These are phyloP conservation scores for Apiospora saccharicola DNA, from an alignment of 2,329 filamentous ascomycete genomes.

Conservation along the genomic window DNA sequence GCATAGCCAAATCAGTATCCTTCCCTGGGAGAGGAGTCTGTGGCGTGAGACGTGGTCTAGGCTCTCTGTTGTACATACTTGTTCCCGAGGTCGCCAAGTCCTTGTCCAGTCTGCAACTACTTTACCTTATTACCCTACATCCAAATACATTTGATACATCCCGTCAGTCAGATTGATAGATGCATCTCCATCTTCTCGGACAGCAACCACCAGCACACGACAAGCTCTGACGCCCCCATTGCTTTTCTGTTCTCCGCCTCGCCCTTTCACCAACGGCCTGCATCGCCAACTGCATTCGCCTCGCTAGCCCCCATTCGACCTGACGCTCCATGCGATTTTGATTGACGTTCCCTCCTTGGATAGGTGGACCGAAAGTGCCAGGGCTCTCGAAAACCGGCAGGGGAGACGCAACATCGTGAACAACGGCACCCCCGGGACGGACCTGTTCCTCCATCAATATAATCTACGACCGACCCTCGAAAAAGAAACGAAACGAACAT, in stretches of 20 bases:
- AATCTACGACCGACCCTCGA: background rate
- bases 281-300: conserved; percentile 14
- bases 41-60: conserved; percentile 24
- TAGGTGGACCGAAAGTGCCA: conserved; percentile 23
- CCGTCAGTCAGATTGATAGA: conserved; percentile 10
- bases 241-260: background rate
- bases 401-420: conserved; percentile 23
- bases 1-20: background rate
- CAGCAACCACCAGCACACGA: conserved; percentile 1
- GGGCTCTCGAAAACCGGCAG: conserved; percentile 10
- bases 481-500: conserved; percentile 14
- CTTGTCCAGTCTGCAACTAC: conserved; percentile 19
- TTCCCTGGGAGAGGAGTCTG: background rate
- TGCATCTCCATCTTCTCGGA: conserved; percentile 16
- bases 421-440: conserved; percentile 17
- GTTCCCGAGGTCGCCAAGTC: conserved; percentile 25
- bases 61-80: conserved; percentile 20
- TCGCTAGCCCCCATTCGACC: conserved; percentile 17
- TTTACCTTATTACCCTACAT: conserved; percentile 10
- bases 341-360: conserved; percentile 19
- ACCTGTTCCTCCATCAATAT: background rate
- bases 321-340: conserved; percentile 14
- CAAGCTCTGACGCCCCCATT: conserved; percentile 21
- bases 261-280: background rate
- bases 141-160: conserved; percentile 19